These are phyloP conservation scores for Fusarium devonianum DNA, from an alignment of 2,329 filamentous ascomycete genomes.

Conservation along the genomic window DNA sequence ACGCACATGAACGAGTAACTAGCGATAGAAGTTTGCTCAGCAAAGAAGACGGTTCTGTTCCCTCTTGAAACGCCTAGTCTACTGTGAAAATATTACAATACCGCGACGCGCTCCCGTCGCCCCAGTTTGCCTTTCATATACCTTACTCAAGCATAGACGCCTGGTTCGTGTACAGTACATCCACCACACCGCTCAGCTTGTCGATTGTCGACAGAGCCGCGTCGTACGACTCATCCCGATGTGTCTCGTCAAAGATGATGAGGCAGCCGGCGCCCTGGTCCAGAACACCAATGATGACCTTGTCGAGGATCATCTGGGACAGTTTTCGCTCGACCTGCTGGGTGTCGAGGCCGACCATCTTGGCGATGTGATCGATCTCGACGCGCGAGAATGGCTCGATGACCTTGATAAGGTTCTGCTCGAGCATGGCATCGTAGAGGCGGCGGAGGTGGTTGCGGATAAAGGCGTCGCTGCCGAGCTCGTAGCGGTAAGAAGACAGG, in stretches of 20 bases:
- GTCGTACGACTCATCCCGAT: conserved; percentile 92
- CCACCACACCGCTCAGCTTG: conserved; percentile 96
- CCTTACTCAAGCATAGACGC: conserved; percentile 96
- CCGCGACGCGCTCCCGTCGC: conserved; percentile 20
- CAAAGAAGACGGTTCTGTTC: conserved; percentile 38
- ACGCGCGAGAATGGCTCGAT: conserved; percentile 98
- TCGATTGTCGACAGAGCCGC: conserved; percentile 93
- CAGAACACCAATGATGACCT: conserved; percentile 96
- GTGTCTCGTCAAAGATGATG: conserved; percentile 95
- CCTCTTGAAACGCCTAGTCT: conserved; percentile 45
- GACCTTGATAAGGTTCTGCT: conserved; percentile 99
- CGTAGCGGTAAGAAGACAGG: conserved; percentile 86
- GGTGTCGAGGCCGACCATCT: conserved; percentile 96
- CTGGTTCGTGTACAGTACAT: conserved; percentile 97
- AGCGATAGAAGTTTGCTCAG: conserved; percentile 27
- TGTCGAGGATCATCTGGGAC: conserved; percentile 99
- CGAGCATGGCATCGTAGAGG: conserved; percentile 97
- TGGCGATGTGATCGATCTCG: conserved; percentile 94
- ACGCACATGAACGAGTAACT: conserved; percentile 17
- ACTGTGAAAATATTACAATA: conserved; percentile 44
- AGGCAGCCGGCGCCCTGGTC: conserved; percentile 98
- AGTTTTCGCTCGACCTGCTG: conserved; percentile 98
- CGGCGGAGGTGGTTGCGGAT: conserved; percentile 96
- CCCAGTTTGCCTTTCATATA: conserved; percentile 52
- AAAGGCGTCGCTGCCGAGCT: conserved; percentile 93